Conservation (phyloP, 2,329 filamentous ascomycete genomes). For the Trichocomaceae sp. region DNA sequence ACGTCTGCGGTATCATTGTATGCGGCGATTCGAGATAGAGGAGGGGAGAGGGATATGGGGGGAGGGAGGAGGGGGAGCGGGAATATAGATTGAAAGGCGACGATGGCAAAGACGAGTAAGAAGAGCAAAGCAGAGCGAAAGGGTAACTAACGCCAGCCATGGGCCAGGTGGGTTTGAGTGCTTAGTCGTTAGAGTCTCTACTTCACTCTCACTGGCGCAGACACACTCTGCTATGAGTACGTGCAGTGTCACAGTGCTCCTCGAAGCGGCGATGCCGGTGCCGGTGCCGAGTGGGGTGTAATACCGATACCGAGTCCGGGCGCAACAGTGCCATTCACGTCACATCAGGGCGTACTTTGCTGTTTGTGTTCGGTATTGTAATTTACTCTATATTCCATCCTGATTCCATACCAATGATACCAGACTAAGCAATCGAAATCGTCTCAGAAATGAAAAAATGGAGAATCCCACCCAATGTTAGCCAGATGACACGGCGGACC, state of each 20-base stretch:
- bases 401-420: too few relatives aligned
- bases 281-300: background rate
- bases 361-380: too few relatives aligned
- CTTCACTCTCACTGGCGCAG: too few relatives aligned
- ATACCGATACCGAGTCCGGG: background rate
- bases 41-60: background rate
- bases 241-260: background rate
- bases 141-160: background rate
- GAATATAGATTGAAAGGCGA: background rate
- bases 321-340: background rate
- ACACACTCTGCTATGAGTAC: too few relatives aligned
- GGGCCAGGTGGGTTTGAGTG: background rate
- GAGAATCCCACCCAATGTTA: background rate
- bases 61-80: slow-evolving; percentile 1
- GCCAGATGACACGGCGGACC: background rate
- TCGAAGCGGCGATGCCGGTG: slow-evolving; percentile 10
- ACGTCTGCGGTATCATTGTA: slow-evolving; percentile 10
- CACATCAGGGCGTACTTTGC: background rate
- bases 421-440: too few relatives aligned
- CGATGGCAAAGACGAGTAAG: background rate
- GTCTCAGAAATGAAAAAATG: slow-evolving; percentile 3
- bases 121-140: background rate
- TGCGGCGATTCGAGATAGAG: background rate
- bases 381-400: too few relatives aligned
- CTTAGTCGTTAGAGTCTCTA: too few relatives aligned